phyloP scores from a whole-genome alignment of 805 yeast genomes.

The Saccharomycopsis guyanensis region DNA sequence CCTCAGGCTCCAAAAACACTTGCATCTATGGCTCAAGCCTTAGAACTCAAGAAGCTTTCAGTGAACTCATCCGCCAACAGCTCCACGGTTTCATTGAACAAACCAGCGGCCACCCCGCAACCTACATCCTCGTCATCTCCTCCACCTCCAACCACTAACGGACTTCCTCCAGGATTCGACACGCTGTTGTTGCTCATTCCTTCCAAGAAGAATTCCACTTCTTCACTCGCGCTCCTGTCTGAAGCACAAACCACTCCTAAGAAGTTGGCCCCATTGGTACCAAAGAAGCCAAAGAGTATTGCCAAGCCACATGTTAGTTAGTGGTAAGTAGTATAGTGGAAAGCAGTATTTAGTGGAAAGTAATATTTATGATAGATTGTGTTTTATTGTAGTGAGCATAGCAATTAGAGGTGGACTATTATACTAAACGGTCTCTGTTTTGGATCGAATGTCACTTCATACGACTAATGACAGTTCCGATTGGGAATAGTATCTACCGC shows the following conservation, averaged over 20 bases:
- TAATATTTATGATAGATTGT: background rate
- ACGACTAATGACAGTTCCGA: no score
- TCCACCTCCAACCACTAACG: slow-evolving; percentile 22
- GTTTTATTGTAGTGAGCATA: background rate
- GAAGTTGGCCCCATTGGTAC: slow-evolving; percentile 29
- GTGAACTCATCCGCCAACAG: slow-evolving; percentile 15
- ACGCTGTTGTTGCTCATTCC: slow-evolving; percentile 3
- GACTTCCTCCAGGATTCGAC: slow-evolving; percentile 14
- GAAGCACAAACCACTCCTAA: background rate
- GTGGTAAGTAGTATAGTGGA: background rate
- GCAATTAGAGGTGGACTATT: no score
- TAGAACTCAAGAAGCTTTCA: slow-evolving; percentile 7
- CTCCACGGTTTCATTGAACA: background rate
- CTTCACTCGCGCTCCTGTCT: background rate
- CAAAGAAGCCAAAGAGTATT: slow-evolving; percentile 29
- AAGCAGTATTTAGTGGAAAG: background rate
- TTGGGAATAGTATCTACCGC: no score
- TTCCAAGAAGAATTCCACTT: slow-evolving; percentile 2
- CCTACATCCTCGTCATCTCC: slow-evolving; percentile 28
- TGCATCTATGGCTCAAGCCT: slow-evolving; percentile 7
- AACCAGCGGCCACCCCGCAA: slow-evolving; percentile 5
- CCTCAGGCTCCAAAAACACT: slow-evolving; percentile 7
- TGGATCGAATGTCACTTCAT: background rate
- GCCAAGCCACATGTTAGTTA: background rate
- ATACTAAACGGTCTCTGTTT: background rate